These are phyloP conservation scores for Misopates orontium DNA, from an alignment of 257 asterid genomes.

Conservation along the genomic window DNA sequence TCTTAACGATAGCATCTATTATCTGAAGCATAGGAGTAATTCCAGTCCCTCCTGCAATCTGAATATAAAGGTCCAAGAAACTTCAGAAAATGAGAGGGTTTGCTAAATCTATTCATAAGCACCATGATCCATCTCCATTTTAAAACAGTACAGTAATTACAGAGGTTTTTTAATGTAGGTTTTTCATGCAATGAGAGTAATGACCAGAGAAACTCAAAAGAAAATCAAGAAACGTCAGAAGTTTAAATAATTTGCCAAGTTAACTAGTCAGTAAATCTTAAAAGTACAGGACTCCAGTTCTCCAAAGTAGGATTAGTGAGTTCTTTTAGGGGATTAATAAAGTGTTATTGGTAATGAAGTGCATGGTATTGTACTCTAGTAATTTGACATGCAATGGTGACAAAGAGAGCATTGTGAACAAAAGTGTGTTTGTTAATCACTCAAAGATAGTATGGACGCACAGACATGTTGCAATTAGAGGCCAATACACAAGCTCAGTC, in stretches of 20 bases:
- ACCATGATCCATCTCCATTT: conserved; percentile 7
- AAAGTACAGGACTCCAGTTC: not conserved
- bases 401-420: too few species aligned
- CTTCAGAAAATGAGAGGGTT: conserved; percentile 11
- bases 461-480: too few species aligned
- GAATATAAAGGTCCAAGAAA: conserved; percentile 27
- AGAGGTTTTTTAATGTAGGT: not conserved
- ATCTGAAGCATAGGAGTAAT: conserved; percentile 98
- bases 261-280: conserved; percentile 14
- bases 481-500: too few species aligned
- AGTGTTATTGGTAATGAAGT: not conserved
- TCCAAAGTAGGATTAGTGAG: not conserved
- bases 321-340: conserved; percentile 8
- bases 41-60: conserved; percentile 98
- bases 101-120: conserved; percentile 8
- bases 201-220: too few species aligned
- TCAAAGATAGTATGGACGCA: too few species aligned
- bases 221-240: too few species aligned
- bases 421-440: too few species aligned
- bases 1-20: conserved; percentile 84
- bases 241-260: too few species aligned
- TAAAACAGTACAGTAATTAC: conserved; percentile 5
- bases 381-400: too few species aligned
- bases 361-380: too few species aligned
- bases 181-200: too few species aligned